Evolutionary conservation across 805 yeast species (phyloP).

Genomic region (Yamadazyma scolyti): DNA sequence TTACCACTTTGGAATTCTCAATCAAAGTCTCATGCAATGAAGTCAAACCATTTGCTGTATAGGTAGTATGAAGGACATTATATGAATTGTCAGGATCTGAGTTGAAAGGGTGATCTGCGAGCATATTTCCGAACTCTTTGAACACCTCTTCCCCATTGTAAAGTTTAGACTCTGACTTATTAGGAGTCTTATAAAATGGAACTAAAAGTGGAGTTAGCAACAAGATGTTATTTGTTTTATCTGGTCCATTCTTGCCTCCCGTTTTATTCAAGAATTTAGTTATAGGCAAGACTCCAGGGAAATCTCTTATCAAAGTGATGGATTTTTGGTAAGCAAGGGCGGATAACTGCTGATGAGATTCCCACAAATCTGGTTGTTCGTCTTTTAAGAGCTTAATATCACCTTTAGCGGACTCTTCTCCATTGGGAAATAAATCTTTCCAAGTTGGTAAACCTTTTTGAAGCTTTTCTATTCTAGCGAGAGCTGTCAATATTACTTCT

Average conservation of each 20-base stretch:
- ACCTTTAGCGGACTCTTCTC: constrained; percentile 21
- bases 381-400: constrained; percentile 21
- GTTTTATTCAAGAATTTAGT: constrained; percentile 32
- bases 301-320: constrained; percentile 53
- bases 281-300: constrained; percentile 47
- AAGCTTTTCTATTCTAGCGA: constrained; percentile 41
- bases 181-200: constrained; percentile 25
- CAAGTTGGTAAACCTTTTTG: constrained; percentile 43
- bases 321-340: constrained; percentile 46
- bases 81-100: constrained; percentile 25
- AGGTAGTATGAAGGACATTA: constrained; percentile 54
- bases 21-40: constrained; percentile 51
- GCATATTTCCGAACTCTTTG: constrained; percentile 45
- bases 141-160: constrained; percentile 51
- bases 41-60: constrained; percentile 56
- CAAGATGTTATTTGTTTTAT: constrained; percentile 22
- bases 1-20: constrained; percentile 48
- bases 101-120: constrained; percentile 33
- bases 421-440: constrained; percentile 39
- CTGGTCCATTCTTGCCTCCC: constrained; percentile 24
- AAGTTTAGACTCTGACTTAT: constrained; percentile 13
- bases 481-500: constrained; percentile 34
- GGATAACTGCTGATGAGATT: constrained; percentile 41
- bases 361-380: constrained; percentile 30
- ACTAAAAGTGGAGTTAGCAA: constrained; percentile 35